Evolutionary conservation across 768 basidiomycete genomes (phyloP), one percentile per base, ranked within the genome.

Genomic region (Mycena venus): DNA sequence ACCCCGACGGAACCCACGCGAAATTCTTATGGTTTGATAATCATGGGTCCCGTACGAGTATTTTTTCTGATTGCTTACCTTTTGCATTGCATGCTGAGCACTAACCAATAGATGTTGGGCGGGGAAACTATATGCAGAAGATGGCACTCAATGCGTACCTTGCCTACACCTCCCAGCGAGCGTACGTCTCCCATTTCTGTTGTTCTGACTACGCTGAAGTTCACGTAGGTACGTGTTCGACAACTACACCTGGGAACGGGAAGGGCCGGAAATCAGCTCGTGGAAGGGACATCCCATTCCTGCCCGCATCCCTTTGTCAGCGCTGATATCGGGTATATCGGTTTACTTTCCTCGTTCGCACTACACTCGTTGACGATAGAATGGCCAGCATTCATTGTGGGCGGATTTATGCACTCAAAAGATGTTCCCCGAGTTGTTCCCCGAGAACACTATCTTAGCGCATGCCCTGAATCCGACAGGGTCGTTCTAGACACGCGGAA

Each of bases 71-170:
- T 23, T 71, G 85, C 2, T n/a, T n/a, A 4, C 84, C 82, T 27
- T 23, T 44, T n/a, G n/a, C 85, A 86, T 74, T 82, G 23, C 47
- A 14, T 17, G 4, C 19, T 11, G 14, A 29, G 4, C 29, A 12
- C 15, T 70, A 11, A 17, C 49, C 1, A 44, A 1, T 59, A 90
- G 90, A 78, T 12, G 84, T 86, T 47, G 92, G 91, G 5, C 92
- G 90, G 90, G 91, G 91, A 4, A 93, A 93, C 65, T 85, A 81
- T 8, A 83, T 92, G 84, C 90, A 93, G 73, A 91, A 92, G 70
- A 85, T 90, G 70, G 61, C 92, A 4, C 76, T 92, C 59, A 87
- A 89, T 61, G 85, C 90, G 0, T 83, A 89, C 53, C 80, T 93
- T 3, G 88, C 91, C 0, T 84, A 87, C 61, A 78, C 82, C 2